phyloP scores from a whole-genome alignment of 495 filamentous ascomycete genomes.

The Neurospora sp. region DNA sequence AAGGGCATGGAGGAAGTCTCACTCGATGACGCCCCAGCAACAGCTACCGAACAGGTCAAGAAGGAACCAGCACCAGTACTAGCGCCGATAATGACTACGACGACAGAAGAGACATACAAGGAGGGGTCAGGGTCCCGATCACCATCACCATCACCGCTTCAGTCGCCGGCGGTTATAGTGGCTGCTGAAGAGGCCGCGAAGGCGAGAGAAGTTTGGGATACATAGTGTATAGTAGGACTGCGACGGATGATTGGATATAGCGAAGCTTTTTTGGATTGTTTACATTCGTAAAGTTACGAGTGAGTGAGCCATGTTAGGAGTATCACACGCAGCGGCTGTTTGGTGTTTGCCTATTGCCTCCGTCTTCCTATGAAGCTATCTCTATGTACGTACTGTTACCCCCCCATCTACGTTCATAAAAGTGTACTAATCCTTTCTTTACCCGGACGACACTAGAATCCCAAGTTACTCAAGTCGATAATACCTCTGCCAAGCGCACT shows the following conservation, averaged over 20 bases:
- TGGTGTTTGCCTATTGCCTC: not conserved
- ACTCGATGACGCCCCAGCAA: not conserved
- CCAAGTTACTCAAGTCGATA: not conserved
- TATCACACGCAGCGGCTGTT: not conserved
- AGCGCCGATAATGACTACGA: not conserved
- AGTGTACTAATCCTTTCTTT: not conserved
- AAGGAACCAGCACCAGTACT: not conserved
- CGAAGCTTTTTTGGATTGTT: not conserved
- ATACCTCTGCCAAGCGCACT: not conserved
- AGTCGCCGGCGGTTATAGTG: not conserved
- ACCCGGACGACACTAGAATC: not conserved
- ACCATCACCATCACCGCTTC: not conserved
- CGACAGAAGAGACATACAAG: not conserved
- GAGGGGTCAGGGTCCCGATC: not conserved
- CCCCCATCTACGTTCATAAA: not conserved
- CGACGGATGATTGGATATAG: not conserved
- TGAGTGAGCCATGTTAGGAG: not conserved
- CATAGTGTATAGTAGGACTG: too few relatives aligned
- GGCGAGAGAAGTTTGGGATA: not conserved
- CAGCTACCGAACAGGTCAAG: not conserved
- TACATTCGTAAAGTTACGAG: not conserved
- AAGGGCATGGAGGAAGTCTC: not conserved
- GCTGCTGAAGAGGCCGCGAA: not conserved
- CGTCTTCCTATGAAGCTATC: not conserved
- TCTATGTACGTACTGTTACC: not conserved